Evolutionary conservation across 352 stramenopile genomes (phyloP), one percentile per base, ranked within the genome.

Genomic region (Globisporangium echinulatum): DNA sequence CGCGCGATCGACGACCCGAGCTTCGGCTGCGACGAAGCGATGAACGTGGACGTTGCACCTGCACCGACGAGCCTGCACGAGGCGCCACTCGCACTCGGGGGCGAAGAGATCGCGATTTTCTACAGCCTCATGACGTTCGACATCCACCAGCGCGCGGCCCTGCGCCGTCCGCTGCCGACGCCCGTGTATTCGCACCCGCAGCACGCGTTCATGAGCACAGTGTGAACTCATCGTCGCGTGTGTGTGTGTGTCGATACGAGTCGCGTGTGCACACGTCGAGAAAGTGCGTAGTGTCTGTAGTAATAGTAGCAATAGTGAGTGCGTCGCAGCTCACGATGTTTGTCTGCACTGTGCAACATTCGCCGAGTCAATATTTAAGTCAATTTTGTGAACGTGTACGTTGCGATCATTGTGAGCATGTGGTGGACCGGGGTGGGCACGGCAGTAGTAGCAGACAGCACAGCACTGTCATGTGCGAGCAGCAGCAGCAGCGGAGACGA

Each of bases 51-150:
- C 43, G 55, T 58, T 6, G 52, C 54, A 5, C 54, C 54, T 4
- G 64, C 72, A 36, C 80, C 82, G 39, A 90, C 82, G 13, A 88
- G 69, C 39, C 73, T 92, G 15, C 47, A 88, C 46, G 79, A 89
- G 46, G 78, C 76, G 40, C 82, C 82, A 9, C 59, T 87, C n/a
- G 71, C 49, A 33, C 69, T 92, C 11, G 66, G 71, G 4, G 80
- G 67, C 51, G 80, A 92, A 51, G 79, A 92, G 62, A 73, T 92
- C 40, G 70, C 71, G 25, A 87, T 92, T 65, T 92, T 92, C 63
- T 90, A 71, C 73, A 85, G 72, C 52, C 71, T 89, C 68, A 92
- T 92, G 82, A 80, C 74, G 13, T 85, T 85, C 54, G 82, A 89
- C 61, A 72, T 66, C 47, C 63, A 79, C 40, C 64, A 67, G 48